Conservation (phyloP, 2,329 filamentous ascomycete species). For the Aquanectria penicillioides region DNA sequence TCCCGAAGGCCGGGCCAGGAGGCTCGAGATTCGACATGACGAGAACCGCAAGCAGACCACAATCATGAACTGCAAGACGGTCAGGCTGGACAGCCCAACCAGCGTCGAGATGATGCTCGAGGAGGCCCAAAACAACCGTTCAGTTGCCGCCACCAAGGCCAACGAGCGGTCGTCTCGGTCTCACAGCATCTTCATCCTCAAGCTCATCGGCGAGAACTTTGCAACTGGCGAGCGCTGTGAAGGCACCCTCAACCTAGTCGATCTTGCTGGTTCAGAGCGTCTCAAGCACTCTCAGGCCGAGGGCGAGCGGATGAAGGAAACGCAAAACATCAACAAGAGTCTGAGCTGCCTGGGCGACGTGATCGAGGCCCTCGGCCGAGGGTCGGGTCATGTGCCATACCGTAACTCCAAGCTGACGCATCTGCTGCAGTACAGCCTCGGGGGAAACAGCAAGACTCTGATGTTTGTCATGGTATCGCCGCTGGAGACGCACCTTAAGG, state of each 20-base stretch:
- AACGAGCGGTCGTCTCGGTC: conserved; percentile 95
- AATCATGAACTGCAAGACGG: conserved; percentile 81
- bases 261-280: conserved; percentile 92
- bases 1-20: conserved; percentile 77
- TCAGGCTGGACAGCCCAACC: conserved; percentile 79
- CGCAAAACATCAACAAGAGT: conserved; percentile 97
- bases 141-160: conserved; percentile 95
- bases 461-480: conserved; percentile 99
- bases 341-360: conserved; percentile 93
- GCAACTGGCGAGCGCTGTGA: conserved; percentile 87
- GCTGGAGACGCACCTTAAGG: conserved; percentile 86
- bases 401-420: conserved; percentile 97
- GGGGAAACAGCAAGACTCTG: conserved; percentile 95
- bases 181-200: conserved; percentile 96
- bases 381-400: conserved; percentile 88
- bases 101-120: conserved; percentile 83
- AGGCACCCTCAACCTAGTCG: conserved; percentile 94
- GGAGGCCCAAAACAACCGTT: conserved; percentile 85
- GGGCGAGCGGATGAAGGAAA: conserved; percentile 89
- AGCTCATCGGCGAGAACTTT: conserved; percentile 74
- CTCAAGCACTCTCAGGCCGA: conserved; percentile 88
- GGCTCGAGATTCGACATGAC: conserved; percentile 91
- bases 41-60: conserved; percentile 82
- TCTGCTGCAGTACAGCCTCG: conserved; percentile 91
- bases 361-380: conserved; percentile 89